phyloP scores from a whole-genome alignment of 306 rosid species.

The Cicer chorassanicum region DNA sequence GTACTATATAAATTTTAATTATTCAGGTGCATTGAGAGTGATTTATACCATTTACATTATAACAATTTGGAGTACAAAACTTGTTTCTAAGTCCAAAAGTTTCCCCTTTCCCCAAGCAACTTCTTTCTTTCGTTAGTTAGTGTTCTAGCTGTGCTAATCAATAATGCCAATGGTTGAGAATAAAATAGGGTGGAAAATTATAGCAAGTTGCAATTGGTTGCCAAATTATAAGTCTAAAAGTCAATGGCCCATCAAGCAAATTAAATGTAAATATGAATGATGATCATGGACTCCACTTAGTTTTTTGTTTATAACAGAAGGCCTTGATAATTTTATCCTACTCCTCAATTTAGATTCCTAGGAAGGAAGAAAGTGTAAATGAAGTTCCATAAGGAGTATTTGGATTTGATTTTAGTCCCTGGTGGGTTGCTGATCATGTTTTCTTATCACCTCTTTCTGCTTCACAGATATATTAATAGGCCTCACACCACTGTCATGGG shows the following conservation, averaged over 20 bases:
- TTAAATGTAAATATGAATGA: constrained; percentile 28
- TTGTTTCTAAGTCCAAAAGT: constrained; percentile 4
- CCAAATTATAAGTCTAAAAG: background rate
- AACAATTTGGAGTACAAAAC: background rate
- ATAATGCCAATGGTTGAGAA: constrained; percentile 15
- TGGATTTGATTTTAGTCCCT: constrained; percentile 79
- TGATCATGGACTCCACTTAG: constrained; percentile 6
- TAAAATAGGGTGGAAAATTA: background rate
- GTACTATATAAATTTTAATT: background rate
- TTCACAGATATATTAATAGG: constrained; percentile 58
- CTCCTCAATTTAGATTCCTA: background rate
- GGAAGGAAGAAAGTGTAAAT: constrained; percentile 35
- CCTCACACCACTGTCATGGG: constrained; percentile 83
- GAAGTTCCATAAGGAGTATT: constrained; percentile 63
- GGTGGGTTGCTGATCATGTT: constrained; percentile 71
- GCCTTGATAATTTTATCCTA: constrained; percentile 18
- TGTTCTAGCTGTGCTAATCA: background rate
- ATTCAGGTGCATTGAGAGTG: background rate
- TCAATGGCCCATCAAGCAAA: background rate
- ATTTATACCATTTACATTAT: background rate
- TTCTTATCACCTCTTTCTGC: constrained; percentile 67
- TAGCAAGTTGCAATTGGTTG: background rate
- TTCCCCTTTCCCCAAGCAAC: constrained; percentile 5
- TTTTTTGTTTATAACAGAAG: constrained; percentile 32
- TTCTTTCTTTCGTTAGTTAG: background rate